Evolutionary conservation across 148 eudicot species (phyloP).

Genomic region (Dianthus caryophyllus): DNA sequence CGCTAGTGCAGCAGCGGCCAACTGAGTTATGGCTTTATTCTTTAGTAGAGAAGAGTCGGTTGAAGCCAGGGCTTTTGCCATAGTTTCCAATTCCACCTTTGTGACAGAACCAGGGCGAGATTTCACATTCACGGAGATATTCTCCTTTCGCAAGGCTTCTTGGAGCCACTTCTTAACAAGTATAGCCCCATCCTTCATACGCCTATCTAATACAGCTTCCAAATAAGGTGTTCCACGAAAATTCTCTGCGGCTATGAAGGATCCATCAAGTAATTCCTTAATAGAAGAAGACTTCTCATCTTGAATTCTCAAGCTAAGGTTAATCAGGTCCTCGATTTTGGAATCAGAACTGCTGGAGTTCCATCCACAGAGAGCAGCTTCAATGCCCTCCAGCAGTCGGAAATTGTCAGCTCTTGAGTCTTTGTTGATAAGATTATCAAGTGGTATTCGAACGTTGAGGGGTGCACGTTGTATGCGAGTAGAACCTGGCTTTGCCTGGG

Average conservation of each 20-base stretch:
- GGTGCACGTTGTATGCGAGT: slow-evolving; percentile 52
- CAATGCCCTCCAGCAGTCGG: slow-evolving; percentile 52
- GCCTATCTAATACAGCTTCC: slow-evolving; percentile 75
- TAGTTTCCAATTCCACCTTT: slow-evolving; percentile 56
- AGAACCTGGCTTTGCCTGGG: slow-evolving; percentile 37
- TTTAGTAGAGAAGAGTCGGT: slow-evolving; percentile 54
- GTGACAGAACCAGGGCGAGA: slow-evolving; percentile 66
- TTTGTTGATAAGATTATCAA: slow-evolving; percentile 40
- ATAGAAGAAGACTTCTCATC: slow-evolving; percentile 33
- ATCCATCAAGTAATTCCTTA: slow-evolving; percentile 51
- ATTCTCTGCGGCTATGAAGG: slow-evolving; percentile 71
- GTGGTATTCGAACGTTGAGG: slow-evolving; percentile 76
- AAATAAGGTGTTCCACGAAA: slow-evolving; percentile 77
- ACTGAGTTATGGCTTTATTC: slow-evolving; percentile 87
- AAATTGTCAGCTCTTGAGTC: slow-evolving; percentile 38
- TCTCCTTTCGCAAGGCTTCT: slow-evolving; percentile 77
- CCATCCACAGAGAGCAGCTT: slow-evolving; percentile 80
- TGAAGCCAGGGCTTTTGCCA: slow-evolving; percentile 67
- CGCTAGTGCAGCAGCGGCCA: slow-evolving; percentile 63
- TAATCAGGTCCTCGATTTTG: slow-evolving; percentile 39
- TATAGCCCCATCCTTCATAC: slow-evolving; percentile 76
- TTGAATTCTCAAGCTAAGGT: slow-evolving; percentile 39
- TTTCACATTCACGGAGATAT: slow-evolving; percentile 54
- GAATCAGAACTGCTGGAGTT: slow-evolving; percentile 42
- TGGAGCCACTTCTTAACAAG: slow-evolving; percentile 92